These are phyloP conservation scores for Paraglomus brasilianum DNA, from an alignment of 192 early-diverging fungal genomes.

Conservation along the genomic window DNA sequence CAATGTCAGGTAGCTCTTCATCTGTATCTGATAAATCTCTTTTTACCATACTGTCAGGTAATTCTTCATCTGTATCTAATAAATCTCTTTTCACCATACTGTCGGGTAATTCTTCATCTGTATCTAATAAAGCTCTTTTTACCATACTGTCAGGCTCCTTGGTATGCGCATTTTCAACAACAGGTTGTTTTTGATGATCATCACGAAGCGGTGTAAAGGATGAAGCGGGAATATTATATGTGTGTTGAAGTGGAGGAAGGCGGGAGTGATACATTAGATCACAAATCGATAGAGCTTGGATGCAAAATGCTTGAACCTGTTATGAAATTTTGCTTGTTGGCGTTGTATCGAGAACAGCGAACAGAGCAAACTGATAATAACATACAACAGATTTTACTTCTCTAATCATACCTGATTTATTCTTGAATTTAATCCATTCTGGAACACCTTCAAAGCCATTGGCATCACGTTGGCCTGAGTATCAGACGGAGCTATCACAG, in stretches of 20 bases:
- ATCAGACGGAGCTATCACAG: constrained; percentile 39
- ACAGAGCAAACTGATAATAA: not conserved
- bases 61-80: too few species aligned
- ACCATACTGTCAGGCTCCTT: too few species aligned
- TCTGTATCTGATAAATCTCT: too few species aligned
- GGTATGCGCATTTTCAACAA: too few species aligned
- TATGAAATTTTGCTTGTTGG: not conserved
- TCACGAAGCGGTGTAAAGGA: too few species aligned
- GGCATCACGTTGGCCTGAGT: constrained; percentile 43
- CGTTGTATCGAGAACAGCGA: not conserved
- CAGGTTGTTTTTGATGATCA: too few species aligned
- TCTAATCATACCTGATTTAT: constrained; percentile 31
- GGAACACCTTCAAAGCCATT: constrained; percentile 41
- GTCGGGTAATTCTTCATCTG: too few species aligned
- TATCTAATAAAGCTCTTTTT: too few species aligned
- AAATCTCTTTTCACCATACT: too few species aligned
- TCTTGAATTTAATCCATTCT: constrained; percentile 39
- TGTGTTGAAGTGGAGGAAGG: constrained; percentile 50
- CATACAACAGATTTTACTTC: not conserved
- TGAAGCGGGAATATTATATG: not conserved
- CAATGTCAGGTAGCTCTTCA: too few species aligned
- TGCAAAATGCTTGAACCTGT: constrained; percentile 37
- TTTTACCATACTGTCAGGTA: too few species aligned
- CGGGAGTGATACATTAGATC: constrained; percentile 55
- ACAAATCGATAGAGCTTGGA: constrained; percentile 49